phyloP scores from a whole-genome alignment of 2,329 filamentous ascomycete species.

The Colletotrichum sp. region DNA sequence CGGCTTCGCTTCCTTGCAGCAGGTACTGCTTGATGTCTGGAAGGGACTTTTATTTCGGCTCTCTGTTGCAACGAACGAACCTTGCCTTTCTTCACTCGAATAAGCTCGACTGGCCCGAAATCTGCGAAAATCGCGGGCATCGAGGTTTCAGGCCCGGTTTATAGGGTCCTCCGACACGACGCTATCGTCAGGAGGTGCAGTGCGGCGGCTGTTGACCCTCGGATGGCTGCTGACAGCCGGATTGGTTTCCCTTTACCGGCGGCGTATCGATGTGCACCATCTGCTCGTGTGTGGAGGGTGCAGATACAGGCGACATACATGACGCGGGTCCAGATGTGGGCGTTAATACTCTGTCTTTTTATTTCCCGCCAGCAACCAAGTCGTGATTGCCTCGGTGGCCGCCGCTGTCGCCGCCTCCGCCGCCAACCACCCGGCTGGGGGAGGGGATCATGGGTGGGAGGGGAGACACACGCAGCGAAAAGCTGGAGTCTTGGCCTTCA shows the following conservation, averaged over 20 bases:
- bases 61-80: background rate
- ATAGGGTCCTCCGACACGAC: background rate
- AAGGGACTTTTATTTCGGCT: background rate
- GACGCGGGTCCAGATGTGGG: slow-evolving; percentile 6
- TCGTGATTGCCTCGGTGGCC: background rate
- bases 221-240: background rate
- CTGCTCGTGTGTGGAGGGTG: background rate
- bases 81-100: background rate
- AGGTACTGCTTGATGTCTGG: background rate
- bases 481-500: slow-evolving; percentile 6
- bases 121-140: background rate
- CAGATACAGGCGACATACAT: background rate
- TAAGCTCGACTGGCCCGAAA: background rate
- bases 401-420: background rate
- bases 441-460: slow-evolving; percentile 6
- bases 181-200: slow-evolving; percentile 11
- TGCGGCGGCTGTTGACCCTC: background rate
- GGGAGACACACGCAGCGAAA: background rate
- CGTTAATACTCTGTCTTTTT: background rate
- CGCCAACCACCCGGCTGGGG: slow-evolving; percentile 4
- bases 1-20: background rate
- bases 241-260: background rate
- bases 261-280: background rate
- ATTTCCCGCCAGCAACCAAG: background rate
- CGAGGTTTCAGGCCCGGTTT: background rate